Conservation (phyloP, 495 filamentous ascomycete species). For the Lepidopterella palustris region DNA sequence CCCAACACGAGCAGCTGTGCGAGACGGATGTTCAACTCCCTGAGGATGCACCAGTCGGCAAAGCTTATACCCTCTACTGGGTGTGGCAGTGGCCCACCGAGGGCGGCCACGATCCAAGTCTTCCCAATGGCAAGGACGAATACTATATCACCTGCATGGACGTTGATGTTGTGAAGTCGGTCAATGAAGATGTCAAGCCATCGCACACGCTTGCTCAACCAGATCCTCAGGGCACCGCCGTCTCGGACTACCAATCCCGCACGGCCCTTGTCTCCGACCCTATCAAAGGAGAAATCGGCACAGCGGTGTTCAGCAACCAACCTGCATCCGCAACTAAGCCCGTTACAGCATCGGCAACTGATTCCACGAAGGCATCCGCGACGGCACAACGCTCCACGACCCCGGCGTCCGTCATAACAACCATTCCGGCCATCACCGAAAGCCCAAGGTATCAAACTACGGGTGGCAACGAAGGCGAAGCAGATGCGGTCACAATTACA, state of each 20-base stretch:
- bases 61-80: conserved; percentile 74
- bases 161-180: conserved; percentile 49
- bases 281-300: conserved; percentile 17
- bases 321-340: not conserved
- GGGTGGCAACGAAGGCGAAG: not conserved
- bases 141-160: conserved; percentile 82
- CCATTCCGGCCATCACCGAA: conserved; percentile 9
- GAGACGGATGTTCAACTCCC: conserved; percentile 73
- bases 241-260: conserved; percentile 28
- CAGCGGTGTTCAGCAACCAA: not conserved
- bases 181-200: conserved; percentile 9
- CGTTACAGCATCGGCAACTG: not conserved
- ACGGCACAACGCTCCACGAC: not conserved
- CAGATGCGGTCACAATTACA: conserved; percentile 2
- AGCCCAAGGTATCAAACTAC: not conserved
- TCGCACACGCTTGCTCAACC: conserved; percentile 28
- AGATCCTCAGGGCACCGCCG: conserved; percentile 29
- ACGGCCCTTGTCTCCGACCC: conserved; percentile 24
- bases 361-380: not conserved
- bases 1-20: conserved; percentile 55
- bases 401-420: not conserved
- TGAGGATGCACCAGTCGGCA: conserved; percentile 44
- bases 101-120: conserved; percentile 39
- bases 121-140: conserved; percentile 54
- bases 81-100: conserved; percentile 82